These are phyloP conservation scores for Aspergillus aculeatinus DNA, from an alignment of 2,329 filamentous ascomycete genomes.

Conservation along the genomic window DNA sequence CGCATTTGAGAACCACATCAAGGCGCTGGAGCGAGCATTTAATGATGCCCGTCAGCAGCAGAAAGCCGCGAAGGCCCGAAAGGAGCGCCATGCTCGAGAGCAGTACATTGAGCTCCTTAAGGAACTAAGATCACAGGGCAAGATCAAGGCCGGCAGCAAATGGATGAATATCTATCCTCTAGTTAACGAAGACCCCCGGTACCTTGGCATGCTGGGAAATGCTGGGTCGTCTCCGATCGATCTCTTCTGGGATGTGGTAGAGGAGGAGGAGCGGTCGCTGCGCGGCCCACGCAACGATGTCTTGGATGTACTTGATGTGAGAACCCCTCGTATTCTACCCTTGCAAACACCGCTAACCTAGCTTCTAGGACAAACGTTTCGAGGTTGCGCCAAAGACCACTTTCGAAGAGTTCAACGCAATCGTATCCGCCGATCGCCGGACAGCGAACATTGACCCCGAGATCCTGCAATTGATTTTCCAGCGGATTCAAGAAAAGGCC, in stretches of 20 bases:
- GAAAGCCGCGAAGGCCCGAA: slow-evolving; percentile 75
- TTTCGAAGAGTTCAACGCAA: slow-evolving; percentile 79
- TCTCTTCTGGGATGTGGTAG: slow-evolving; percentile 92
- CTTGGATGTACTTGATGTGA: slow-evolving; percentile 82
- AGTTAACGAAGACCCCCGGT: slow-evolving; percentile 78
- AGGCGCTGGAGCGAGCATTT: slow-evolving; percentile 82
- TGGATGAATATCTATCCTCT: slow-evolving; percentile 79
- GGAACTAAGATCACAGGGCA: slow-evolving; percentile 71
- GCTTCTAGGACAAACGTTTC: slow-evolving; percentile 75
- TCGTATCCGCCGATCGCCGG: slow-evolving; percentile 82
- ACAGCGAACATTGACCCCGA: slow-evolving; percentile 85
- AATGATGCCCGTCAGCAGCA: slow-evolving; percentile 88
- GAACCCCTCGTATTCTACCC: slow-evolving; percentile 30
- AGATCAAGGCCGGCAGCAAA: slow-evolving; percentile 85
- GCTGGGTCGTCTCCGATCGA: slow-evolving; percentile 82
- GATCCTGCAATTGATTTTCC: slow-evolving; percentile 76
- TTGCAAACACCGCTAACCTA: slow-evolving; percentile 37
- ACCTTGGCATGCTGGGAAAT: slow-evolving; percentile 79
- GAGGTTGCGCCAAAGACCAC: slow-evolving; percentile 84
- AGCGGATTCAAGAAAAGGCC: slow-evolving; percentile 84
- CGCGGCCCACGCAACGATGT: slow-evolving; percentile 79
- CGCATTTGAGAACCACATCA: slow-evolving; percentile 94
- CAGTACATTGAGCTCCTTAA: slow-evolving; percentile 71
- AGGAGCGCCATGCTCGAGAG: slow-evolving; percentile 84
- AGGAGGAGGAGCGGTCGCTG: slow-evolving; percentile 88